Base-by-base conservation (phyloP, 2,329 filamentous ascomycete genomes). In the Didymosphaeria variabile region DNA sequence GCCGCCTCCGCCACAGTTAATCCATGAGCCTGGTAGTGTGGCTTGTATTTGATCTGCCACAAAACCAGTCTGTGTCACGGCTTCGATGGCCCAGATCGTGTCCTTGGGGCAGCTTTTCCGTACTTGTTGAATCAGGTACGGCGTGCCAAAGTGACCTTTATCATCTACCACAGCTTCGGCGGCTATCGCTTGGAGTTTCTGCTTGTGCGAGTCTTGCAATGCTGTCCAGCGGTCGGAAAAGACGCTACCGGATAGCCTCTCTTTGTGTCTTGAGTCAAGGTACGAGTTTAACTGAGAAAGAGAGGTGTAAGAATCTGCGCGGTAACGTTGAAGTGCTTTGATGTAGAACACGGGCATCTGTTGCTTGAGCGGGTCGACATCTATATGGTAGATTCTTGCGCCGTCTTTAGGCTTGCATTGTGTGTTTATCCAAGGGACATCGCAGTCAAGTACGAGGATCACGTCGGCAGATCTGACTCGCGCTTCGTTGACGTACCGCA, bases 351-450 rank as follows among this genome's bases (percentile, higher is more conserved):
- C 81, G 0, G 85, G 84, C 79, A 87, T 86, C 64, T 86, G 83
- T 63, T 87, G 83, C 62, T 91, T 91, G 23, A 91, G 78, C 1
- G 89, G 88, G 64, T 91, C 89, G 38, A 87, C 81, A 66, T 91
- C 89, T 53, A 91, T 81, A 67, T 91, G 89, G 59, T 87, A 84
- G 64, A 91, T 86, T 61, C 83, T 87, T 2, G 88, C 85, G 7
- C 81, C 78, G 1, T 80, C 76, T 3, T 80, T 83, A 0, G 89
- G 89, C 49, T 84, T 83, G 78, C 86, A 89, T 62, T 88, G 87
- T 0, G 92, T 95, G n/a, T 90, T 89, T 58, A 97, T 93, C 93
- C 93, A 97, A 0, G 94, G 94, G 0, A 97, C 93, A 72, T 97
- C 94, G 65, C 93, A 96, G 77, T 97, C 91, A 26, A 97, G 74